These are phyloP conservation scores for Fusarium succisae DNA, from an alignment of 2,329 filamentous ascomycete species.

Conservation along the genomic window DNA sequence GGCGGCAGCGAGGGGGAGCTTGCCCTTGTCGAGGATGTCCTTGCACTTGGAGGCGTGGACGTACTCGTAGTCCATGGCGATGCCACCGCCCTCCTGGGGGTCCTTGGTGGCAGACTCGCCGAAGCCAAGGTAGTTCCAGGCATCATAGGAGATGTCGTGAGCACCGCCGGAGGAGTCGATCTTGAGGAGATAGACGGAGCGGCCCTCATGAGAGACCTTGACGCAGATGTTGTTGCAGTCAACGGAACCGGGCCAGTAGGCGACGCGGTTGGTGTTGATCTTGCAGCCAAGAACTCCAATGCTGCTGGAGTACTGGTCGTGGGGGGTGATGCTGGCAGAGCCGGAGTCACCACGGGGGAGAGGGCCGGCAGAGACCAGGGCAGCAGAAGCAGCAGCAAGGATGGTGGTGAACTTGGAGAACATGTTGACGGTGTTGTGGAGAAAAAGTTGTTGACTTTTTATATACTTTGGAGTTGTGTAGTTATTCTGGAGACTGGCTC, in stretches of 20 bases:
- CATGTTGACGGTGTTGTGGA: conserved; percentile 37
- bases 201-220: conserved; percentile 59
- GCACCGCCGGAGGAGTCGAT: conserved; percentile 66
- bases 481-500: conserved; percentile 40
- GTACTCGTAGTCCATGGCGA: conserved; percentile 61
- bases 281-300: conserved; percentile 69
- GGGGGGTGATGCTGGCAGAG: conserved; percentile 59
- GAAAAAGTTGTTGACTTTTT: conserved; percentile 21
- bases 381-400: conserved; percentile 44
- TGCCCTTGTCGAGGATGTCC: conserved; percentile 58
- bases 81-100: conserved; percentile 59
- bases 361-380: conserved; percentile 43
- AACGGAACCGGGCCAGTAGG: conserved; percentile 66
- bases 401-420: conserved; percentile 45
- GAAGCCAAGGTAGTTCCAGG: conserved; percentile 67
- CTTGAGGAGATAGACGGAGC: conserved; percentile 65
- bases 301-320: conserved; percentile 65
- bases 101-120: conserved; percentile 58
- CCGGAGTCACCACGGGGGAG: conserved; percentile 40
- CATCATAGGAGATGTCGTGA: conserved; percentile 69
- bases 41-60: conserved; percentile 59
- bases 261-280: conserved; percentile 68
- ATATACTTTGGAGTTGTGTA: conserved; percentile 4
- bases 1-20: conserved; percentile 63
- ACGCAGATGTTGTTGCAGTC: conserved; percentile 67